These are phyloP conservation scores for Phenoliferia sp. DNA, from an alignment of 1,284 basidiomycete species.

Conservation along the genomic window DNA sequence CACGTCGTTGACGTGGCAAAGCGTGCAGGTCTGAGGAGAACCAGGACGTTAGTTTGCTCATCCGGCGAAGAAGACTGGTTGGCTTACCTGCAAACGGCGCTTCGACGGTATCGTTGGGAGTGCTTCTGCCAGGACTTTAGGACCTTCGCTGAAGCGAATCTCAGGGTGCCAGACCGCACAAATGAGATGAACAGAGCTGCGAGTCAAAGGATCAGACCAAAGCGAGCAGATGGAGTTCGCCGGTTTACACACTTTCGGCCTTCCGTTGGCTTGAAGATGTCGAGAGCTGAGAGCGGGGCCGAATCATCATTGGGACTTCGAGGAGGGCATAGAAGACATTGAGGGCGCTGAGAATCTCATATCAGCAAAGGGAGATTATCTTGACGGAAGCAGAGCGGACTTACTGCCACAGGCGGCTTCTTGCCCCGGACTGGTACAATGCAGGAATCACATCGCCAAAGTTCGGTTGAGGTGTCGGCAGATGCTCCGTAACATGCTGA, in stretches of 20 bases:
- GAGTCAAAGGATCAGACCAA: constrained; percentile 32
- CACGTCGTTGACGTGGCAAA: constrained; percentile 59
- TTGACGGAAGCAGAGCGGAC: background rate
- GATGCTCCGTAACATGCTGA: constrained; percentile 33
- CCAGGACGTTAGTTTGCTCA: background rate
- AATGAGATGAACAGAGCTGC: constrained; percentile 85
- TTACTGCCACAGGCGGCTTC: constrained; percentile 8
- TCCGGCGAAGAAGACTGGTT: background rate
- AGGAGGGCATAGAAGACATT: constrained; percentile 45
- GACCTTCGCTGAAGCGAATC: constrained; percentile 68
- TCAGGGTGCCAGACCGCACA: constrained; percentile 86
- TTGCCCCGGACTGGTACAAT: constrained; percentile 12
- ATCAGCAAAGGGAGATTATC: background rate
- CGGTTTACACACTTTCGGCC: constrained; percentile 45
- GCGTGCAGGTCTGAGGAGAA: constrained; percentile 37
- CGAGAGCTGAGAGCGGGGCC: constrained; percentile 52
- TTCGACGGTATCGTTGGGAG: constrained; percentile 57
- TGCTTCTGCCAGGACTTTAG: constrained; percentile 68
- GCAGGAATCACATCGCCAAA: constrained; percentile 36
- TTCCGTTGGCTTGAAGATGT: constrained; percentile 88
- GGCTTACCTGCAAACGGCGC: constrained; percentile 40
- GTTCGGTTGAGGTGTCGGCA: constrained; percentile 16
- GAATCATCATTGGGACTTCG: constrained; percentile 50
- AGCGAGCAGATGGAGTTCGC: background rate
- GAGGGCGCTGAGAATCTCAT: constrained; percentile 37